phyloP scores from a whole-genome alignment of 805 yeast genomes.

The Yamadazyma takamatsuzukensis region DNA sequence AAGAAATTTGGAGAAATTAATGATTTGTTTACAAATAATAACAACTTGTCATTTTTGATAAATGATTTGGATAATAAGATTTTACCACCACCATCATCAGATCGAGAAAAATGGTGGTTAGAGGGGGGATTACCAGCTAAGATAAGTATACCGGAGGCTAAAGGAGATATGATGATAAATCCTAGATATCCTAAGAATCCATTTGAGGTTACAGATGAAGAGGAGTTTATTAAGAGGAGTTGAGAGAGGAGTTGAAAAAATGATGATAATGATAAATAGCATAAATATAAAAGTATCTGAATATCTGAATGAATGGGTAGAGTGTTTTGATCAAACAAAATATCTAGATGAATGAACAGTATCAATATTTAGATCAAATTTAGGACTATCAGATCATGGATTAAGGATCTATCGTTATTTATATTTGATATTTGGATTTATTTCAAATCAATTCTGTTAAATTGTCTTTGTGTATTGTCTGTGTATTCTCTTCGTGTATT shows the following conservation, averaged over 20 bases:
- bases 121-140: conserved; percentile 73
- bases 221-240: conserved; percentile 44
- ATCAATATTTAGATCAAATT: no score
- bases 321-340: no score
- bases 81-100: conserved; percentile 89
- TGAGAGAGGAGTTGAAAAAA: no score
- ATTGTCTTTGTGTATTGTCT: no score
- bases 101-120: conserved; percentile 86
- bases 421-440: no score
- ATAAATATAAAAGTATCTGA: no score
- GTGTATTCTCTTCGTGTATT: background rate
- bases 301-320: no score
- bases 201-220: conserved; percentile 49
- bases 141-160: conserved; percentile 49
- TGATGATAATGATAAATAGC: no score
- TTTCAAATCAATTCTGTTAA: no score
- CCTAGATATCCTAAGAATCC: conserved; percentile 74
- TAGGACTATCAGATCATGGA: no score
- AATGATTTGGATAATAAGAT: conserved; percentile 32
- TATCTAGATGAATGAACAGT: no score
- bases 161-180: conserved; percentile 51
- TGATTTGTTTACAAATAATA: conserved; percentile 27
- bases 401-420: no score
- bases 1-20: conserved; percentile 43
- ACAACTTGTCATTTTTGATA: conserved; percentile 18